Percentiles rank a stretch among this genome's conserved stretches.
phyloP scores from a whole-genome alignment of 768 basidiomycete species.

The Collybia sordida region DNA sequence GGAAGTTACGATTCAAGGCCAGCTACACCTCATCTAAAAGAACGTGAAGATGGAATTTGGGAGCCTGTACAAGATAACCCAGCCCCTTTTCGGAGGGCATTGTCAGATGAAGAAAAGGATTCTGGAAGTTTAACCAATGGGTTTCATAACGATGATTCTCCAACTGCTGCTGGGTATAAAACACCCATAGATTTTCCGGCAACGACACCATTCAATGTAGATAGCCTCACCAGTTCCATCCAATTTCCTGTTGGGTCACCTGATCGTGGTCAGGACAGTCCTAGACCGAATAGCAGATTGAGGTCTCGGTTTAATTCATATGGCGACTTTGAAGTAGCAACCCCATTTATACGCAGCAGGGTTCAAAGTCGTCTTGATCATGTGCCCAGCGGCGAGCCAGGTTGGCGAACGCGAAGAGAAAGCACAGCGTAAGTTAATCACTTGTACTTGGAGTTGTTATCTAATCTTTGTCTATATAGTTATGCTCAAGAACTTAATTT shows the following conservation, averaged over 20 bases:
- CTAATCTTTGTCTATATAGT: slow-evolving; percentile 34
- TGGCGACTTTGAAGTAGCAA: slow-evolving; percentile 68
- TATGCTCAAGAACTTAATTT: slow-evolving; percentile 83
- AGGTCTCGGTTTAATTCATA: slow-evolving; percentile 71
- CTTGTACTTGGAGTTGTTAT: slow-evolving; percentile 6
- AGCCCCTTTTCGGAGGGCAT: slow-evolving; percentile 73
- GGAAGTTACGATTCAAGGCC: slow-evolving; percentile 52
- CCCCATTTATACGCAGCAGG: slow-evolving; percentile 83
- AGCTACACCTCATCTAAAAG: slow-evolving; percentile 42
- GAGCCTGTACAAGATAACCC: slow-evolving; percentile 54
- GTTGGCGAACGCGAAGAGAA: slow-evolving; percentile 86
- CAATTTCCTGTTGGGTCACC: slow-evolving; percentile 82
- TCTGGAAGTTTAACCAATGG: slow-evolving; percentile 37
- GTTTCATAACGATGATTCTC: slow-evolving; percentile 44
- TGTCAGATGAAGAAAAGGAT: slow-evolving; percentile 77
- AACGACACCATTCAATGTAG: slow-evolving; percentile 48
- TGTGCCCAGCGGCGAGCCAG: slow-evolving; percentile 56
- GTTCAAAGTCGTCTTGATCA: slow-evolving; percentile 76
- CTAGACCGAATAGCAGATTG: slow-evolving; percentile 44
- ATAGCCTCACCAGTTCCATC: slow-evolving; percentile 65
- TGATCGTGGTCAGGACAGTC: slow-evolving; percentile 62
- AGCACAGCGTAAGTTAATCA: slow-evolving; percentile 75
- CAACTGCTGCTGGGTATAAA: slow-evolving; percentile 42
- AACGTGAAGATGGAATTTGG: slow-evolving; percentile 44
- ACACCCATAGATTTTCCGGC: slow-evolving; percentile 59